These are phyloP conservation scores for Dovyalis caffra DNA, from an alignment of 345 rosid species.

Conservation along the genomic window DNA sequence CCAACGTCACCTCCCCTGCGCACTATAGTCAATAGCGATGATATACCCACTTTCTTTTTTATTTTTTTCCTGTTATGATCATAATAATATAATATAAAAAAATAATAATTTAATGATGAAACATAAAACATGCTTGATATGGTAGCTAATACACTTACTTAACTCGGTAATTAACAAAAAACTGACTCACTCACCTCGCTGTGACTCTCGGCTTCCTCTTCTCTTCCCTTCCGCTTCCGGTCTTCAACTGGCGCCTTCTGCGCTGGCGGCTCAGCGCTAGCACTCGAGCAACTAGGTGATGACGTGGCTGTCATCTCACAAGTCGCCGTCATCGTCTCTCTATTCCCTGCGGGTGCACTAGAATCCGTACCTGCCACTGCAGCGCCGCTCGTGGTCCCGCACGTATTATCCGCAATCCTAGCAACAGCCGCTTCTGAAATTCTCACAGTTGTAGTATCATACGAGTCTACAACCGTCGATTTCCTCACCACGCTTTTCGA, in stretches of 20 bases:
- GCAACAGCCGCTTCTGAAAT: constrained; percentile 31
- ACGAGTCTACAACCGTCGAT: constrained; percentile 63
- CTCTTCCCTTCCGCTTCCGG: constrained; percentile 70
- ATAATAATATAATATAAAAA: too few relatives aligned
- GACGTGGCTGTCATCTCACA: constrained; percentile 52
- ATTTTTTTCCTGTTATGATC: too few relatives aligned
- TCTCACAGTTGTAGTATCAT: constrained; percentile 41
- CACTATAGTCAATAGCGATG: too few relatives aligned
- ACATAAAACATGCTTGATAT: background rate
- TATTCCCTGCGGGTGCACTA: constrained; percentile 12
- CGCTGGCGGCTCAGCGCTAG: constrained; percentile 44
- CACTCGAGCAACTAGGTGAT: constrained; percentile 53
- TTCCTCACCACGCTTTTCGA: constrained; percentile 46
- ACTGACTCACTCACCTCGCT: constrained; percentile 56
- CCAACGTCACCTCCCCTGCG: constrained; percentile 16
- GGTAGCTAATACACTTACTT: too few relatives aligned
- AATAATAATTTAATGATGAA: background rate
- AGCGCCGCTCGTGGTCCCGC: constrained; percentile 29
- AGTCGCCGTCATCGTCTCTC: constrained; percentile 19
- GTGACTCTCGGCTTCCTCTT: constrained; percentile 51
- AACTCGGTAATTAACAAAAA: constrained; percentile 17
- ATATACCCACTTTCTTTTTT: too few relatives aligned
- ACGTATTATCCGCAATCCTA: constrained; percentile 22
- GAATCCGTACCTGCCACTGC: constrained; percentile 28
- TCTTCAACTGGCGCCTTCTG: constrained; percentile 42